phyloP scores from a whole-genome alignment of 2,329 filamentous ascomycete genomes.

The Cercospora citrullina region DNA sequence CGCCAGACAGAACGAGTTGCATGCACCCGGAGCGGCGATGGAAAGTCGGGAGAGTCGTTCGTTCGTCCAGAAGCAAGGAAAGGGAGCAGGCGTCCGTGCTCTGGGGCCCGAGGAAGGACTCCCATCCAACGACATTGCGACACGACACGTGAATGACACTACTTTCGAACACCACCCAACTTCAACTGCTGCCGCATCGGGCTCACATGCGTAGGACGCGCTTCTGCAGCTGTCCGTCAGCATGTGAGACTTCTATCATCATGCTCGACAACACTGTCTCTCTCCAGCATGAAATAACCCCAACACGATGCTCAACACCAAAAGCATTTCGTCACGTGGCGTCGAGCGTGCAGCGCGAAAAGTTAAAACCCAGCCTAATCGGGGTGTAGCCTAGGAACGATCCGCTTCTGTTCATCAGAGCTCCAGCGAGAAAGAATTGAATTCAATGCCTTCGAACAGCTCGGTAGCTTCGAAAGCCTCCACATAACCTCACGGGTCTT shows the following conservation, averaged over 20 bases:
- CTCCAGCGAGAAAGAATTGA: not conserved
- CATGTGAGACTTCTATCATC: not conserved
- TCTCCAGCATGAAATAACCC: not conserved
- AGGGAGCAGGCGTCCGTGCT: not conserved
- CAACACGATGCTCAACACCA: not conserved
- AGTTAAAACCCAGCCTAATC: not conserved
- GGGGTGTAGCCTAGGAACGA: not conserved
- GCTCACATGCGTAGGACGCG: not conserved
- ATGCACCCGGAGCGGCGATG: conserved; percentile 3
- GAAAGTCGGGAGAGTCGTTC: not conserved
- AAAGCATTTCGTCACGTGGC: not conserved
- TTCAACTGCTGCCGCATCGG: not conserved
- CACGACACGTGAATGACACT: conserved; percentile 9
- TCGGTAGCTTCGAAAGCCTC: not conserved
- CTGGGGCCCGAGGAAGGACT: not conserved
- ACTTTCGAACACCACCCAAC: not conserved
- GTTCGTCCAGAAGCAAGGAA: conserved; percentile 8
- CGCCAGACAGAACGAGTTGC: not conserved
- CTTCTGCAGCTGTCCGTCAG: not conserved
- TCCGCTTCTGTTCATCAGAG: not conserved
- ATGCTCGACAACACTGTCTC: not conserved
- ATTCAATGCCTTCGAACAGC: not conserved
- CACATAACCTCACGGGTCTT: not conserved
- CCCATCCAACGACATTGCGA: conserved; percentile 11
- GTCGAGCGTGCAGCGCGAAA: not conserved